Conservation (phyloP, 306 rosid species). For the Sophora flavescens region DNA sequence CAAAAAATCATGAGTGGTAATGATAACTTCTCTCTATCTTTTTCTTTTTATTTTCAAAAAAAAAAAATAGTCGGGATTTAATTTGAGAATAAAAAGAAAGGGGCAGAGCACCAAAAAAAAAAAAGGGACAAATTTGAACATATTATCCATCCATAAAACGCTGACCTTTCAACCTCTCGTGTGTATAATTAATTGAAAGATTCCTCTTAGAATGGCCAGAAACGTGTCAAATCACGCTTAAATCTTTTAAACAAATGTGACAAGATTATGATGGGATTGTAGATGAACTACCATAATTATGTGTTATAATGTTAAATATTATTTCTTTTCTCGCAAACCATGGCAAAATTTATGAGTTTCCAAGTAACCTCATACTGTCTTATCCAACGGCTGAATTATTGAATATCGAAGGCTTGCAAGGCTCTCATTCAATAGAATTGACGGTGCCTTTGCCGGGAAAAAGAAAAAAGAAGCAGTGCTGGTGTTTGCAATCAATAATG, state of each 20-base stretch:
- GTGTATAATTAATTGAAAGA: slow-evolving; percentile 30
- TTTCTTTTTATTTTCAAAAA: no score
- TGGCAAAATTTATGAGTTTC: neutral
- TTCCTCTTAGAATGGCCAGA: neutral
- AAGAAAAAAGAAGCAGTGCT: neutral
- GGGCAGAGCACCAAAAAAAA: no score
- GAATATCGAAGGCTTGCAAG: slow-evolving; percentile 26
- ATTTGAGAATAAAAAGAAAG: no score
- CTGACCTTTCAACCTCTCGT: neutral
- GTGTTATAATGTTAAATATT: neutral
- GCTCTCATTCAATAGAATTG: slow-evolving; percentile 20
- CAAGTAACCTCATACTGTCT: slow-evolving; percentile 17
- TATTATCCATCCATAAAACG: neutral
- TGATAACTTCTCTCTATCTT: no score
- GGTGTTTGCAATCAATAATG: neutral
- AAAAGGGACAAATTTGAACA: neutral
- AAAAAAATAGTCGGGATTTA: no score
- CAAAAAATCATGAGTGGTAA: no score
- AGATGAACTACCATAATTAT: neutral
- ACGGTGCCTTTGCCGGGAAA: neutral
- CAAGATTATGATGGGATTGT: neutral
- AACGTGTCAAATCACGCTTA: neutral
- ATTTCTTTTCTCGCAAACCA: slow-evolving; percentile 18
- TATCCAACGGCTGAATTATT: neutral
- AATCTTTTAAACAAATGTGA: slow-evolving; percentile 3